A percentile compares a stretch with the other conserved stretches of the same genome.
Conservation (phyloP, 2,329 filamentous ascomycete species). For the Penicillium sp. region DNA sequence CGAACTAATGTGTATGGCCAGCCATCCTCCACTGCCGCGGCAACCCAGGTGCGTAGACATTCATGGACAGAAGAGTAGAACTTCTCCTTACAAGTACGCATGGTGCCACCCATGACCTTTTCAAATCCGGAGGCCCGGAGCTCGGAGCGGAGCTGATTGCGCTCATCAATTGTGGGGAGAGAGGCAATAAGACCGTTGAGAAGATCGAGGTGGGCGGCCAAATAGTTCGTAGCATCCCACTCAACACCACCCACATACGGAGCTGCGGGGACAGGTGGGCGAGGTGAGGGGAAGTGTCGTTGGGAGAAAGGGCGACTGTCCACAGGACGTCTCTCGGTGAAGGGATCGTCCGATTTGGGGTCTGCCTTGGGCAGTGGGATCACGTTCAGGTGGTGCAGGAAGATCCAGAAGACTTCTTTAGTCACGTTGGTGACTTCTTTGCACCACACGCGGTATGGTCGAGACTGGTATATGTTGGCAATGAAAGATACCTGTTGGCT, state of each 20-base stretch:
- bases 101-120: conserved; percentile 77
- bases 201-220: conserved; percentile 88
- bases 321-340: conserved; percentile 25
- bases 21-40: conserved; percentile 79
- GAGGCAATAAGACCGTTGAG: conserved; percentile 87
- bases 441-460: conserved; percentile 91
- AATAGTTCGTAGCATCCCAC: conserved; percentile 97
- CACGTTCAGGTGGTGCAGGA: conserved; percentile 89
- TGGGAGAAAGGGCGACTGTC: conserved; percentile 35
- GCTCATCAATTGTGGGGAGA: conserved; percentile 65
- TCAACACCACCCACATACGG: conserved; percentile 97
- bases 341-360: conserved; percentile 31
- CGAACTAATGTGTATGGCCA: conserved; percentile 83
- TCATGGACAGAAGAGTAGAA: conserved; percentile 93
- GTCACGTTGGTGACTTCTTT: conserved; percentile 90
- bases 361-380: conserved; percentile 54
- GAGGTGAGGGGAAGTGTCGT: conserved; percentile 78
- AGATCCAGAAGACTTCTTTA: conserved; percentile 99
- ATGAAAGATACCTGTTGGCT: conserved; percentile 81
- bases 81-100: conserved; percentile 94
- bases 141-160: conserved; percentile 75
- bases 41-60: conserved; percentile 84
- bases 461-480: conserved; percentile 78
- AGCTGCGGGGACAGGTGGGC: conserved; percentile 87
- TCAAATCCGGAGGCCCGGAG: conserved; percentile 86